phyloP scores from a whole-genome alignment of 129 eudicot genomes.

The Glebionis coronaria region DNA sequence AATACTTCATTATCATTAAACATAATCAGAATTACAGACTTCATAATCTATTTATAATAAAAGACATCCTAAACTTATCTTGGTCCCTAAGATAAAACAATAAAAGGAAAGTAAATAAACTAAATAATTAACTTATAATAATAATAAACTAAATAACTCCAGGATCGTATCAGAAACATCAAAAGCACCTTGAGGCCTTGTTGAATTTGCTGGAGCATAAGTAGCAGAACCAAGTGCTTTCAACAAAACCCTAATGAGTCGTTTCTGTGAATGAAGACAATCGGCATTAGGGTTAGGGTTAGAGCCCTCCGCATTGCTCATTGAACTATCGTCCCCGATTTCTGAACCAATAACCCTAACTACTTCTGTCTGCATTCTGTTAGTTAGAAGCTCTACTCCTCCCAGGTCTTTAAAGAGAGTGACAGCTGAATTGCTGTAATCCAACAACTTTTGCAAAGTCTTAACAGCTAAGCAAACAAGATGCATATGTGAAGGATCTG shows the following conservation, averaged over 20 bases:
- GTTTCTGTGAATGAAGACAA: slow-evolving; percentile 53
- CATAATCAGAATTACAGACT: too few species aligned
- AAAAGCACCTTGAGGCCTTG: slow-evolving; percentile 60
- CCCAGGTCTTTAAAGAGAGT: slow-evolving; percentile 94
- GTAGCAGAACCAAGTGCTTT: slow-evolving; percentile 96
- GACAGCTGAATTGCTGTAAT: slow-evolving; percentile 96
- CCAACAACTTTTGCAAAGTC: slow-evolving; percentile 94
- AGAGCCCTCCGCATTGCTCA: slow-evolving; percentile 49
- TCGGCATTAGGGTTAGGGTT: slow-evolving; percentile 42
- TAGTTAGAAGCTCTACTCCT: slow-evolving; percentile 82
- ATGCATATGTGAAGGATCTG: slow-evolving; percentile 75
- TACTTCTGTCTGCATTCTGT: slow-evolving; percentile 82
- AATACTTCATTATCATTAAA: too few species aligned
- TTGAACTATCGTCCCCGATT: slow-evolving; percentile 41
- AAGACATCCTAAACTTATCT: too few species aligned
- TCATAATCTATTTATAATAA: too few species aligned
- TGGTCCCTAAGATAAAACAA: too few species aligned
- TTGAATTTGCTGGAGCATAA: slow-evolving; percentile 74
- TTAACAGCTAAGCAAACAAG: slow-evolving; percentile 90
- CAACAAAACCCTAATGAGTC: slow-evolving; percentile 80
- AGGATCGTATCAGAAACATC: too few species aligned
- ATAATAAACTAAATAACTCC: too few species aligned
- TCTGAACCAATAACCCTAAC: slow-evolving; percentile 60
- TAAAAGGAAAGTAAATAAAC: too few species aligned
- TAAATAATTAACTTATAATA: too few species aligned